Percentiles rank a stretch among this genome's conserved stretches.
Evolutionary conservation across 129 eudicot genomes (phyloP).

Genomic region (Solidago caesia): DNA sequence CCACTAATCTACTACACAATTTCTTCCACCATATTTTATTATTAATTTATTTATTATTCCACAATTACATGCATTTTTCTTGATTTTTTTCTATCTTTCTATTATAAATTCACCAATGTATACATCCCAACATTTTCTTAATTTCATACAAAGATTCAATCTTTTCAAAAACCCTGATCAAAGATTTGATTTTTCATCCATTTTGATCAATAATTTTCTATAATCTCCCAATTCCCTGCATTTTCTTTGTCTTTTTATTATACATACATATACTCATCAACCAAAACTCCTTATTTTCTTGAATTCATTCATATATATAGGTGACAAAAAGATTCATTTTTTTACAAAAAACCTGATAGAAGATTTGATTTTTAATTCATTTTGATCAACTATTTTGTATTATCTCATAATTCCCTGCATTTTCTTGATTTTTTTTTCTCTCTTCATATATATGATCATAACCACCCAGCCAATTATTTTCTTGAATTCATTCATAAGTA

Average conservation of each 20-base stretch:
- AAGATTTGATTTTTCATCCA: constrained; percentile 6
- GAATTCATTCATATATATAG: too few species aligned
- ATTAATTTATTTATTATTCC: constrained; percentile 10
- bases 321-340: too few species aligned
- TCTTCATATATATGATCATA: background rate
- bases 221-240: too few species aligned
- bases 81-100: background rate
- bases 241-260: too few species aligned
- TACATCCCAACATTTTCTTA: constrained; percentile 1
- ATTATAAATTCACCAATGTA: background rate
- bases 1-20: constrained; percentile 53
- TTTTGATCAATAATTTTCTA: constrained; percentile 1
- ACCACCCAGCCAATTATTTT: background rate
- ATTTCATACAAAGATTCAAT: constrained; percentile 16
- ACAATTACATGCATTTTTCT: constrained; percentile 11
- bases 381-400: too few species aligned
- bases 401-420: too few species aligned
- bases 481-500: constrained; percentile 8
- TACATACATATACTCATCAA: too few species aligned
- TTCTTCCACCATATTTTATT: constrained; percentile 34
- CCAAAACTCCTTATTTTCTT: too few species aligned
- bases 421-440: background rate
- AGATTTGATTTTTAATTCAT: too few species aligned
- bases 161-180: constrained; percentile 32
- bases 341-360: too few species aligned